Percentiles rank a stretch among this genome's conserved stretches.
Evolutionary conservation across 2,329 filamentous ascomycete species (phyloP).

Genomic region (Paradendryphiella salina): DNA sequence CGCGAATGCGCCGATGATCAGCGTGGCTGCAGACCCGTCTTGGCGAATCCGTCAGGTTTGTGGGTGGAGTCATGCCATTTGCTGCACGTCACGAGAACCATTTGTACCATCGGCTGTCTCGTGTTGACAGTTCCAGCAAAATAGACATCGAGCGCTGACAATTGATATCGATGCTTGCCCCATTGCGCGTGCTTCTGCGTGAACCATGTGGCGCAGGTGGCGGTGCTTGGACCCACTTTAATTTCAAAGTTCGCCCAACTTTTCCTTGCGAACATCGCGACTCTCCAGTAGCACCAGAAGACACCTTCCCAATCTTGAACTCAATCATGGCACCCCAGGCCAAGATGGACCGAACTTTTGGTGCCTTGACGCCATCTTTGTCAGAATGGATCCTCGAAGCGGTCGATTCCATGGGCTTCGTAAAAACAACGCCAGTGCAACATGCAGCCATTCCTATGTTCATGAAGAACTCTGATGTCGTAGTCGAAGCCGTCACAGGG

Average conservation of each 20-base stretch:
- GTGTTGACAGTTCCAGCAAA: background rate
- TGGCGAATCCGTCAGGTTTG: conserved; percentile 29
- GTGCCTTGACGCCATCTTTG: conserved; percentile 68
- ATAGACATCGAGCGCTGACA: conserved; percentile 1
- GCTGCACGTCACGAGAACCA: background rate
- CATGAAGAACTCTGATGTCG: conserved; percentile 86
- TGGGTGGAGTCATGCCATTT: background rate
- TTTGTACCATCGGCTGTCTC: background rate
- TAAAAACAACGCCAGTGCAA: conserved; percentile 91
- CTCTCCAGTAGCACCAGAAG: conserved; percentile 1
- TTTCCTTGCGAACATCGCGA: conserved; percentile 7
- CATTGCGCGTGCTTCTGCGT: background rate
- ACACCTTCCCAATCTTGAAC: background rate
- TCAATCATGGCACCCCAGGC: conserved; percentile 40
- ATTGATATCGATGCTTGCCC: background rate
- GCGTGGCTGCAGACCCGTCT: conserved; percentile 25
- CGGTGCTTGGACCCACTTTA: conserved; percentile 18
- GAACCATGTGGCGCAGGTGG: conserved; percentile 10
- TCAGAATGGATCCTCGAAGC: conserved; percentile 87
- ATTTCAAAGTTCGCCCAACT: conserved; percentile 22
- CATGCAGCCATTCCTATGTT: conserved; percentile 88
- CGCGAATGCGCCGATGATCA: conserved; percentile 23
- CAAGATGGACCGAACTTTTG: conserved; percentile 60
- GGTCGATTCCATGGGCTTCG: conserved; percentile 80
- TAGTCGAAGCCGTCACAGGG: conserved; percentile 69